Percentiles rank a stretch among this genome's conserved stretches.
phyloP scores from a whole-genome alignment of 306 rosid genomes.

The Acacia melanoxylon region DNA sequence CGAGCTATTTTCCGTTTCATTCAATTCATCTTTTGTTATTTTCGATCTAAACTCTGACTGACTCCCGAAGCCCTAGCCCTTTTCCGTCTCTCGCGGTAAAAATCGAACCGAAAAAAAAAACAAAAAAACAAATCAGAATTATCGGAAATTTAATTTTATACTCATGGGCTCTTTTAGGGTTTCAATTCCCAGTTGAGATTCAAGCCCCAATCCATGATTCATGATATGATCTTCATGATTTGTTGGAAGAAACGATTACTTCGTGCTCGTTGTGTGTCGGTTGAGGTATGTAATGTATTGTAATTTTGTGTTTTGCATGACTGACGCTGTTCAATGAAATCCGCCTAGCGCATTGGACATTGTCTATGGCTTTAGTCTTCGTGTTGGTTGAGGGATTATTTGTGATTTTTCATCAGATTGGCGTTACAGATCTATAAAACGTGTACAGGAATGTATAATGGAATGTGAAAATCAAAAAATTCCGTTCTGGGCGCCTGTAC shows the following conservation, averaged over 20 bases:
- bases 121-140: slow-evolving; percentile 20
- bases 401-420: slow-evolving; percentile 22
- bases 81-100: slow-evolving; percentile 53
- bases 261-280: slow-evolving; percentile 28
- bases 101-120: not conserved
- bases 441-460: slow-evolving; percentile 57
- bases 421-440: slow-evolving; percentile 70
- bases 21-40: slow-evolving; percentile 27
- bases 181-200: slow-evolving; percentile 46
- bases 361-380: slow-evolving; percentile 39
- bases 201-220: slow-evolving; percentile 51
- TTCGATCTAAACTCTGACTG: slow-evolving; percentile 58
- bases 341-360: slow-evolving; percentile 38
- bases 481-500: slow-evolving; percentile 47
- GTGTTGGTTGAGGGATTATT: slow-evolving; percentile 29
- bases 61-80: slow-evolving; percentile 55
- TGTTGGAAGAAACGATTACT: slow-evolving; percentile 30
- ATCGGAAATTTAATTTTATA: slow-evolving; percentile 40
- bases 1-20: slow-evolving; percentile 10
- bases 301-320: slow-evolving; percentile 26
- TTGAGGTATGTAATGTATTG: slow-evolving; percentile 54
- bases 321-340: slow-evolving; percentile 26
- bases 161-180: slow-evolving; percentile 53
- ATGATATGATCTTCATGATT: slow-evolving; percentile 48
- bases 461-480: slow-evolving; percentile 64